Percentiles rank a stretch among this genome's conserved stretches.
These are phyloP conservation scores for Mucor irregularis DNA, from an alignment of 371 early-diverging fungal genomes.

Conservation along the genomic window DNA sequence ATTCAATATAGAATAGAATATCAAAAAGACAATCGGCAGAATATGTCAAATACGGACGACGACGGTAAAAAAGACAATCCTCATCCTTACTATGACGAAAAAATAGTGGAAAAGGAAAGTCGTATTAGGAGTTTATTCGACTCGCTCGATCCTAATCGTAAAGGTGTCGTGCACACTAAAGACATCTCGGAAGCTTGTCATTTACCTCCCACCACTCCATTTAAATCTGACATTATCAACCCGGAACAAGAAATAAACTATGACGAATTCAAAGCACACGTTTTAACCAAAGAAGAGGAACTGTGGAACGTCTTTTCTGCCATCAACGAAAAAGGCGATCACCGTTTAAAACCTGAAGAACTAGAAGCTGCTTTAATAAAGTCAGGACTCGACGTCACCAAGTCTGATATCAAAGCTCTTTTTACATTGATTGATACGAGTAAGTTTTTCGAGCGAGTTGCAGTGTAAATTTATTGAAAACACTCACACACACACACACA, in stretches of 20 bases:
- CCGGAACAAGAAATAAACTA: background rate
- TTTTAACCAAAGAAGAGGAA: slow-evolving; percentile 61
- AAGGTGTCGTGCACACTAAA: slow-evolving; percentile 43
- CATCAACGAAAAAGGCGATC: slow-evolving; percentile 60
- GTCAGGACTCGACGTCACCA: slow-evolving; percentile 61
- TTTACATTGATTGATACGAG: slow-evolving; percentile 61
- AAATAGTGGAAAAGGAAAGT: slow-evolving; percentile 36
- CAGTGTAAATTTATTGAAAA: too few relatives aligned
- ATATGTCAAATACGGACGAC: too few relatives aligned
- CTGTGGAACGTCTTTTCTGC: slow-evolving; percentile 63
- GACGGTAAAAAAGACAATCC: too few relatives aligned
- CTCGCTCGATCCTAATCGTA: slow-evolving; percentile 40
- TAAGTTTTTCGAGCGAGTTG: too few relatives aligned
- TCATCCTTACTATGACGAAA: slow-evolving; percentile 49
- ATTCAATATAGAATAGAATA: too few relatives aligned
- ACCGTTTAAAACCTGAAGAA: slow-evolving; percentile 56
- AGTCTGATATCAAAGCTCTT: slow-evolving; percentile 60
- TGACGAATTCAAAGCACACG: slow-evolving; percentile 66
- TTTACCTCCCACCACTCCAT: too few relatives aligned
- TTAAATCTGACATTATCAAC: too few relatives aligned
- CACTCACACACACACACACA: background rate
- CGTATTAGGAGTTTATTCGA: slow-evolving; percentile 46
- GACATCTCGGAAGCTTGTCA: slow-evolving; percentile 41
- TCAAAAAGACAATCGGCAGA: too few relatives aligned
- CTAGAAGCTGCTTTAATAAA: slow-evolving; percentile 46